phyloP scores from a whole-genome alignment of 2,329 filamentous ascomycete genomes.

The Fusarium circinatum region DNA sequence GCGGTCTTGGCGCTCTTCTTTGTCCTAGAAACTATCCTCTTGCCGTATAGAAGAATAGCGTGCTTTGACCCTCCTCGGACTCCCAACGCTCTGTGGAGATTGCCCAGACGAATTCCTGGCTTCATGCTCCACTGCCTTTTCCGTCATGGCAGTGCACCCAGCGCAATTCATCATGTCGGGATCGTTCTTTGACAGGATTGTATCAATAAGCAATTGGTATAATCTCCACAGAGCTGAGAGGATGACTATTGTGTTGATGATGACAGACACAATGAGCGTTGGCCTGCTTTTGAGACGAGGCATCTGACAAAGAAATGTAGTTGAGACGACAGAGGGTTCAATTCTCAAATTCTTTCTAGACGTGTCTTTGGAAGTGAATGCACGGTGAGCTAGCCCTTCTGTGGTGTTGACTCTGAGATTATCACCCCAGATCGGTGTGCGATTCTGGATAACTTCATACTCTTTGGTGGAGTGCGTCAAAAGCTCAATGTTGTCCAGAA shows the following conservation, averaged over 20 bases:
- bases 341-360: neutral
- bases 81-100: too few species aligned
- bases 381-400: neutral
- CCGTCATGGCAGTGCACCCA: too few species aligned
- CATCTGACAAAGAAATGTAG: neutral
- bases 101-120: too few species aligned
- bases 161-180: neutral
- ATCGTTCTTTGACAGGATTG: neutral
- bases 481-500: neutral
- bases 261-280: neutral
- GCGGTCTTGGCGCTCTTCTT: too few species aligned
- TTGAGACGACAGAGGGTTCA: neutral
- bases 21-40: too few species aligned
- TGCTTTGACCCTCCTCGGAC: too few species aligned
- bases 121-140: too few species aligned
- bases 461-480: accelerated
- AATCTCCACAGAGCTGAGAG: neutral
- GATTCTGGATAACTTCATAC: neutral
- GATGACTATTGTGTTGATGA: neutral
- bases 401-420: too few species aligned
- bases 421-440: too few species aligned
- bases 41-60: too few species aligned
- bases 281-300: neutral
- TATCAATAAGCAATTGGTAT: neutral
- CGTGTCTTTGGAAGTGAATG: neutral